Percentiles rank a stretch among this genome's conserved stretches.
Evolutionary conservation across 106 monocot genomes (phyloP).

Genomic region (Vanilla planifolia): DNA sequence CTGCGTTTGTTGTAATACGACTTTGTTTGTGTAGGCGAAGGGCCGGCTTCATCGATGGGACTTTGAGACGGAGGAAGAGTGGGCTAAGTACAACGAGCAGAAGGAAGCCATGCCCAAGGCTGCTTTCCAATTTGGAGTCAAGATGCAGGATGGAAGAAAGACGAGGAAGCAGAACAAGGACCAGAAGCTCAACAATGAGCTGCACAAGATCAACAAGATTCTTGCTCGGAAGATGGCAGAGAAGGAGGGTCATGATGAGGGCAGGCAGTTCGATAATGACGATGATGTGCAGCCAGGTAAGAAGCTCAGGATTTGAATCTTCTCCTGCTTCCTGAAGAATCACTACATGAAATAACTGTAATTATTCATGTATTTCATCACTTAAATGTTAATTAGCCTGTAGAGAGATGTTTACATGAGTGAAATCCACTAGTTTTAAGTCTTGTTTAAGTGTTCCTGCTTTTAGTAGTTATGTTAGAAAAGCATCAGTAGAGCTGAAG

Average conservation of each 20-base stretch:
- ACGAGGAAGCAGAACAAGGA: conserved; percentile 98
- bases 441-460: no score
- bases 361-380: background rate
- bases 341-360: background rate
- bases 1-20: background rate
- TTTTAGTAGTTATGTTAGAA: no score
- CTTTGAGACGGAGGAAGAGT: conserved; percentile 98
- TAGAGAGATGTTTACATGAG: no score
- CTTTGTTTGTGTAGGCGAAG: conserved; percentile 70
- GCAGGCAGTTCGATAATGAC: conserved; percentile 37
- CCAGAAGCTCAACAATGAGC: conserved; percentile 93
- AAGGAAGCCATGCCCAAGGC: conserved; percentile 99
- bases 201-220: conserved; percentile 93
- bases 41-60: conserved; percentile 98
- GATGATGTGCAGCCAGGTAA: conserved; percentile 62
- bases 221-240: conserved; percentile 83
- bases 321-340: background rate
- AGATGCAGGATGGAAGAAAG: conserved; percentile 99
- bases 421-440: no score
- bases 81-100: conserved; percentile 96
- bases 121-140: conserved; percentile 97
- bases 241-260: conserved; percentile 44
- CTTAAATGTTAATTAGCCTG: no score
- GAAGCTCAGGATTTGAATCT: conserved; percentile 60
- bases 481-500: no score